A percentile compares a stretch with the other conserved stretches of the same genome.
Evolutionary conservation across 805 yeast species (phyloP).

Genomic region (Lipomyces orientalis): DNA sequence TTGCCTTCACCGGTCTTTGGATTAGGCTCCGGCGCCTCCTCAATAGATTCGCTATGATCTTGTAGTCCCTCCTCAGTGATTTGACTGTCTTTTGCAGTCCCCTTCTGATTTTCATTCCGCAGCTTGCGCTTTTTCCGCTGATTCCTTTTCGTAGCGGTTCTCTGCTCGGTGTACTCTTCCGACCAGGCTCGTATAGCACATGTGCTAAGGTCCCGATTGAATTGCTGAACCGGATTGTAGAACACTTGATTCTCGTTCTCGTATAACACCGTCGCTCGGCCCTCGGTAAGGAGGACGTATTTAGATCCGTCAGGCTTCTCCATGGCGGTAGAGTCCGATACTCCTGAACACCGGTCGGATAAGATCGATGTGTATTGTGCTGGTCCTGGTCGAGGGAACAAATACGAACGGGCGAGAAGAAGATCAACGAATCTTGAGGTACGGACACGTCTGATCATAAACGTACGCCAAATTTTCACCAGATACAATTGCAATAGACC

Average conservation of each 20-base stretch:
- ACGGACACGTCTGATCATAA: not conserved
- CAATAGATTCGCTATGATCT: conserved; percentile 16
- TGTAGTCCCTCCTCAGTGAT: conserved; percentile 20
- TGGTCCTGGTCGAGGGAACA: not conserved
- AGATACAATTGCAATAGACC: not conserved
- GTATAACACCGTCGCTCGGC: conserved; percentile 79
- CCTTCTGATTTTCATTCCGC: conserved; percentile 18
- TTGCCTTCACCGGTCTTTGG: conserved; percentile 2
- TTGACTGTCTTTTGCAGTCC: conserved; percentile 15
- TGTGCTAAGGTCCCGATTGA: conserved; percentile 89
- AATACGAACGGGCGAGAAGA: not conserved
- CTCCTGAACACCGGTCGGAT: not conserved
- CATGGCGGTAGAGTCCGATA: not conserved
- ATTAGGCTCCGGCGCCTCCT: conserved; percentile 5
- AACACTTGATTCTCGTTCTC: conserved; percentile 86
- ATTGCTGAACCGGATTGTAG: conserved; percentile 96
- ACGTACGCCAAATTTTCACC: not conserved
- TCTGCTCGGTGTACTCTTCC: conserved; percentile 57
- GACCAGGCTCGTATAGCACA: conserved; percentile 88
- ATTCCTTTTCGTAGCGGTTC: conserved; percentile 42
- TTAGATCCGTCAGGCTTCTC: conserved; percentile 15
- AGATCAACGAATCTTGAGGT: not conserved
- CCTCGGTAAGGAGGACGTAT: conserved; percentile 57
- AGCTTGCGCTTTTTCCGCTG: conserved; percentile 30
- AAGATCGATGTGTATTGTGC: not conserved